phyloP scores from a whole-genome alignment of 2,329 filamentous ascomycete genomes.

The Colletotrichum sp. region DNA sequence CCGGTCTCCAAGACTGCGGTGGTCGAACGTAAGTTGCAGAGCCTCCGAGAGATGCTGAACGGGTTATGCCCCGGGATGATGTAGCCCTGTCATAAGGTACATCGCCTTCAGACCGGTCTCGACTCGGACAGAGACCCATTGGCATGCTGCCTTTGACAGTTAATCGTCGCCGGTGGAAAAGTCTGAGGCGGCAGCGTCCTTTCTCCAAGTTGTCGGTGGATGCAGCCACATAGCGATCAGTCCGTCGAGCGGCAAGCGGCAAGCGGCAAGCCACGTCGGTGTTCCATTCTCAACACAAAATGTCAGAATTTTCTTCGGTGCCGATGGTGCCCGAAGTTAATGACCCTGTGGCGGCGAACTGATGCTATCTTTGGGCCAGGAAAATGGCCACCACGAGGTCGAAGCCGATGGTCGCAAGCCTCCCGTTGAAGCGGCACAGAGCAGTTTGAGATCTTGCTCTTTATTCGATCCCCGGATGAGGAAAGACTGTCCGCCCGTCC shows the following conservation, averaged over 20 bases:
- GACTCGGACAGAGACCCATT: not conserved
- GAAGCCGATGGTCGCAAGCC: not conserved
- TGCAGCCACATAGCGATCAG: not conserved
- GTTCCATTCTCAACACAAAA: constrained; percentile 8
- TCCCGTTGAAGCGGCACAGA: not conserved
- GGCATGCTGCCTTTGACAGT: not conserved
- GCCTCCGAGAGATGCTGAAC: not conserved
- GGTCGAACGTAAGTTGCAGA: not conserved
- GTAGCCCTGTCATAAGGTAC: not conserved
- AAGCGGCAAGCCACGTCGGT: not conserved
- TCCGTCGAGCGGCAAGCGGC: not conserved
- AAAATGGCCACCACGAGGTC: not conserved
- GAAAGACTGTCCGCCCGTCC: not conserved
- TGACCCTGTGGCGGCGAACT: not conserved
- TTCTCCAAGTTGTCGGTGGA: not conserved
- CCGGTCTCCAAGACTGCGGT: not conserved
- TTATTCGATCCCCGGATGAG: not conserved
- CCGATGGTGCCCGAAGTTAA: not conserved
- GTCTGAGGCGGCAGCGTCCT: not conserved
- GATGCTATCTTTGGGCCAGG: constrained; percentile 1
- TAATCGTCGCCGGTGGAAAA: not conserved
- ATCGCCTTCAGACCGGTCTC: constrained; percentile 4
- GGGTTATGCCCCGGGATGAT: not conserved
- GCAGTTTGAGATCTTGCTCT: not conserved
- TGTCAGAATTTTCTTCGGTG: not conserved